Conservation (phyloP, 1,284 basidiomycete genomes). For the Tremellales sp. region DNA sequence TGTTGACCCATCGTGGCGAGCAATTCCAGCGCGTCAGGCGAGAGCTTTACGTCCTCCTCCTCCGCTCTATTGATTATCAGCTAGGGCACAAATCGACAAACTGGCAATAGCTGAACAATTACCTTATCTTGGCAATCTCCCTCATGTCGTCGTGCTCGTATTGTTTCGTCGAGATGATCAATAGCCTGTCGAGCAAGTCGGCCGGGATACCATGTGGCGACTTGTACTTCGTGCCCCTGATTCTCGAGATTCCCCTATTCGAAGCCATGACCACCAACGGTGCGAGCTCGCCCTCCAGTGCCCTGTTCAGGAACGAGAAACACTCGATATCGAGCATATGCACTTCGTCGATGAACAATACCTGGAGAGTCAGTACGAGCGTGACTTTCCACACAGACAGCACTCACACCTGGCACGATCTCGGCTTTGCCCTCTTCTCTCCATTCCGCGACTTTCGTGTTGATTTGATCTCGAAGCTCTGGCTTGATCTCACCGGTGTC, state of each 20-base stretch:
- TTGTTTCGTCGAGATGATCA: constrained; percentile 92
- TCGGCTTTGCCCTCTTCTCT: constrained; percentile 98
- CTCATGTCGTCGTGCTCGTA: constrained; percentile 80
- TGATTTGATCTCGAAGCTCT: constrained; percentile 92
- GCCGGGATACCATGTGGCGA: constrained; percentile 93
- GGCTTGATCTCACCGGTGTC: constrained; percentile 99
- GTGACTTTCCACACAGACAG: not conserved
- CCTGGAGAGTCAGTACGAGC: constrained; percentile 51
- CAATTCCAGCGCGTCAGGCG: constrained; percentile 67
- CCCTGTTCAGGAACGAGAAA: constrained; percentile 96
- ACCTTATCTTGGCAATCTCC: constrained; percentile 90
- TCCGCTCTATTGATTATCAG: constrained; percentile 60
- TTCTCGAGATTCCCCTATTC: constrained; percentile 90
- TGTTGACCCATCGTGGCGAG: constrained; percentile 79
- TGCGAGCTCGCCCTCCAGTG: constrained; percentile 86
- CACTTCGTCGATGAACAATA: constrained; percentile 89
- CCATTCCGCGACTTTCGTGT: constrained; percentile 96
- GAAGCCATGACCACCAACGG: constrained; percentile 98
- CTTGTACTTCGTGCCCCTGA: constrained; percentile 90
- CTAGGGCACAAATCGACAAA: not conserved
- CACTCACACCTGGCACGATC: constrained; percentile 87
- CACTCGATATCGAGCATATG: constrained; percentile 99
- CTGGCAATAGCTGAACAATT: constrained; percentile 2
- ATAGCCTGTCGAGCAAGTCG: constrained; percentile 87
- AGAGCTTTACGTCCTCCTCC: constrained; percentile 91